Conservation (phyloP, 208 protist genomes). For the Leishmania amazonensis region DNA sequence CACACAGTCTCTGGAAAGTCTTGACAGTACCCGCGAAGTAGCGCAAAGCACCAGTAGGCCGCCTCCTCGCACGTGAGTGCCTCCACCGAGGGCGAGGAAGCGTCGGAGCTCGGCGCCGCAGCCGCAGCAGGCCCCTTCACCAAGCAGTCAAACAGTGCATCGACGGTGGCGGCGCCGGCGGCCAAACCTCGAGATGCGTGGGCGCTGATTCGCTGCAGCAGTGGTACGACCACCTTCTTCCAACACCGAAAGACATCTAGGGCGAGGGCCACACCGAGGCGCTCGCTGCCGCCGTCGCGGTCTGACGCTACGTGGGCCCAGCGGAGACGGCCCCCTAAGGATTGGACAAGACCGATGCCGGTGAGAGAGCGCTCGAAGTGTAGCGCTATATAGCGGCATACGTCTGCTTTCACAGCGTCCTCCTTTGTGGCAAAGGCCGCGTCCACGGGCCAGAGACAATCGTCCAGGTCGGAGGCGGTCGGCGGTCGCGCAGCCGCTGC, state of each 20-base stretch:
- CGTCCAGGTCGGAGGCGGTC: background rate
- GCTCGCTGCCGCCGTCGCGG: constrained; percentile 14
- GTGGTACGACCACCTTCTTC: constrained; percentile 12
- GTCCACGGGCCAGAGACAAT: constrained; percentile 9
- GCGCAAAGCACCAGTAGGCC: constrained; percentile 25
- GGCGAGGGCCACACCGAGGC: constrained; percentile 20
- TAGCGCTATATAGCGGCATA: constrained; percentile 30
- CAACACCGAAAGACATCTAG: constrained; percentile 24
- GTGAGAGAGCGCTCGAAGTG: constrained; percentile 17
- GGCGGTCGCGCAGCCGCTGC: background rate
- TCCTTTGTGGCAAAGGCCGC: constrained; percentile 19
- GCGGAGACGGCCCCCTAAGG: constrained; percentile 6
- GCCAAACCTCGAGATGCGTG: background rate
- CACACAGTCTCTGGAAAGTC: constrained; percentile 20
- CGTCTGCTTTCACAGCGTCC: constrained; percentile 35
- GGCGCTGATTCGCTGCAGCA: constrained; percentile 11
- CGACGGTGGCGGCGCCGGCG: background rate
- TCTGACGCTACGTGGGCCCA: constrained; percentile 13
- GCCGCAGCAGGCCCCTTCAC: background rate
- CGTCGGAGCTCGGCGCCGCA: background rate
- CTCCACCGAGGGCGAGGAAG: background rate
- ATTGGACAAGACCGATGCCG: constrained; percentile 11
- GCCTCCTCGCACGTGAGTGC: background rate
- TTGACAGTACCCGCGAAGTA: constrained; percentile 28
- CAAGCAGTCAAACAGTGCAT: constrained; percentile 8